phyloP scores from a whole-genome alignment of 768 basidiomycete genomes.

The Rhizopogon vinicolor region DNA sequence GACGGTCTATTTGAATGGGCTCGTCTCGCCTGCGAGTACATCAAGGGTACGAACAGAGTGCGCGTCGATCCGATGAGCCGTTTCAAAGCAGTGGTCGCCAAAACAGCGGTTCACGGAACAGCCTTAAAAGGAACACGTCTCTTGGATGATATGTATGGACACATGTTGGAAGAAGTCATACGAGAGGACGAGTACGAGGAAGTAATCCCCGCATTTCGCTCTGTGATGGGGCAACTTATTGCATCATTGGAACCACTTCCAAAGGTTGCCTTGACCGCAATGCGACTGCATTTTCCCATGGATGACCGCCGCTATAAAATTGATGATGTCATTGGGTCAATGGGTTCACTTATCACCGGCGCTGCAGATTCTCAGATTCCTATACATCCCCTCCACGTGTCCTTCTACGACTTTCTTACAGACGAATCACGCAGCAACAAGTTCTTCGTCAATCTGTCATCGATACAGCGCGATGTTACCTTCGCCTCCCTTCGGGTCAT shows the following conservation, averaged over 20 bases:
- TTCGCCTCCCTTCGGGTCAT: too few species aligned
- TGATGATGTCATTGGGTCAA: too few species aligned
- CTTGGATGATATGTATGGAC: background rate
- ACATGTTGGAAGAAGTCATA: background rate
- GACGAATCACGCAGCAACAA: conserved; percentile 4
- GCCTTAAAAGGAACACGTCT: background rate
- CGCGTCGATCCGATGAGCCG: background rate
- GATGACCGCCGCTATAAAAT: background rate
- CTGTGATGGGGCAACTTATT: conserved; percentile 2
- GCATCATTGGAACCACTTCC: conserved; percentile 3
- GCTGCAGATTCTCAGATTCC: background rate
- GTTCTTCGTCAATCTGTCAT: too few species aligned
- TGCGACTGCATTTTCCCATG: background rate
- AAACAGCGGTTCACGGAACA: background rate
- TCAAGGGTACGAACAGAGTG: background rate
- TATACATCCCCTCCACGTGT: conserved; percentile 13
- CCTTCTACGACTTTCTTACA: conserved; percentile 21
- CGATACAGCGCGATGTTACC: too few species aligned
- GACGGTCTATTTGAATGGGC: conserved; percentile 20
- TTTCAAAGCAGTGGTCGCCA: background rate
- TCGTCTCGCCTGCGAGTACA: conserved; percentile 8
- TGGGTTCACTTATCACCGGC: conserved; percentile 3
- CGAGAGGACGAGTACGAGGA: background rate
- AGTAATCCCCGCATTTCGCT: background rate
- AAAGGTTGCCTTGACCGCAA: background rate